Conservation (phyloP, 768 basidiomycete species). For the Xerocomellus amylosporus region DNA sequence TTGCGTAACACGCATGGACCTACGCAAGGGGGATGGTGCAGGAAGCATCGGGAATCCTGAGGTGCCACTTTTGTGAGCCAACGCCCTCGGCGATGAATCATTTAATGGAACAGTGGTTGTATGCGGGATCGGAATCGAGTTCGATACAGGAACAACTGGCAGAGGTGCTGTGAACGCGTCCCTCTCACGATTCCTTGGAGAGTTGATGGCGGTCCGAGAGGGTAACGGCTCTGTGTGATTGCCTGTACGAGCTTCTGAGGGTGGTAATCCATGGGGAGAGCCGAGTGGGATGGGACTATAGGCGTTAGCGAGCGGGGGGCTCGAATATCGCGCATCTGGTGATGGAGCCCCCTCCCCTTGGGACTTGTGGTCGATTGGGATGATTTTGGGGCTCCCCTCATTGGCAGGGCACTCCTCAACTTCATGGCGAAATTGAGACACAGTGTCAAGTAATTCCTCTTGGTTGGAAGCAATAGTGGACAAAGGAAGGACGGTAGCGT, state of each 20-base stretch:
- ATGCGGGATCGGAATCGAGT: slow-evolving; percentile 4
- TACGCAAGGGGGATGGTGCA: slow-evolving; percentile 65
- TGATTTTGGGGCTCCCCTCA: neutral
- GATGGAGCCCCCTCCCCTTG: slow-evolving; percentile 13
- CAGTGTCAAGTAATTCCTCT: neutral
- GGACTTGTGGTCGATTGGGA: neutral
- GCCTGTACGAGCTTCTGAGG: neutral
- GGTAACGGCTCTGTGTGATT: slow-evolving; percentile 24
- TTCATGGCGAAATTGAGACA: neutral
- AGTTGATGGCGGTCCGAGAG: neutral
- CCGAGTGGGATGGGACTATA: slow-evolving; percentile 40
- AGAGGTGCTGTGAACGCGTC: slow-evolving; percentile 26
- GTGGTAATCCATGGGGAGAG: slow-evolving; percentile 30
- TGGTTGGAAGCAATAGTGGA: neutral
- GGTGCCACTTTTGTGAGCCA: slow-evolving; percentile 39
- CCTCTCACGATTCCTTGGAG: slow-evolving; percentile 7
- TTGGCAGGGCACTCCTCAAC: neutral
- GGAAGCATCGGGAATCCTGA: slow-evolving; percentile 62
- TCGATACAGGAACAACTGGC: slow-evolving; percentile 14
- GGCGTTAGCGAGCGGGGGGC: slow-evolving; percentile 33
- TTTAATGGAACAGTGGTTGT: slow-evolving; percentile 36
- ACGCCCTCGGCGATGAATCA: slow-evolving; percentile 27
- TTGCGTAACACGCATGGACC: slow-evolving; percentile 53
- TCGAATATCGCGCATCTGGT: slow-evolving; percentile 16
- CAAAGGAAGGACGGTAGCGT: neutral